Conservation (phyloP, 805 yeast genomes). For the Wickerhamiella vanderwaltii region DNA sequence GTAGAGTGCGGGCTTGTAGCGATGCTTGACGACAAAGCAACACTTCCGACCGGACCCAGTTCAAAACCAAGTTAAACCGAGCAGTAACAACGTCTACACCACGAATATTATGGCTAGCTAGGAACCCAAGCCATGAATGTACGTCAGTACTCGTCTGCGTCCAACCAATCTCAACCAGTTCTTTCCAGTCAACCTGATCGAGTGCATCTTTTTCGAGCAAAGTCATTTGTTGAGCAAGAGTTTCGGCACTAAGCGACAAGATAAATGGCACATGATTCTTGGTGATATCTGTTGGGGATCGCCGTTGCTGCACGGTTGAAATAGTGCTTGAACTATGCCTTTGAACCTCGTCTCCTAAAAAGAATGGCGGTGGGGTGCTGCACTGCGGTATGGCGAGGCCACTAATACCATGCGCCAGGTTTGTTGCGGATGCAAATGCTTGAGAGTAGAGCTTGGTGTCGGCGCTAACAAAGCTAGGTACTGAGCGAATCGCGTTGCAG, state of each 20-base stretch:
- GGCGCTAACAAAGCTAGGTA: conserved; percentile 10
- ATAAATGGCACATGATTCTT: conserved; percentile 66
- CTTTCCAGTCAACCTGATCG: conserved; percentile 85
- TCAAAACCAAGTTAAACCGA: conserved; percentile 76
- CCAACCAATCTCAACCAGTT: conserved; percentile 67
- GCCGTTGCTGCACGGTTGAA: not conserved
- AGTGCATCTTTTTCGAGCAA: conserved; percentile 74
- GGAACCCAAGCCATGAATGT: conserved; percentile 71
- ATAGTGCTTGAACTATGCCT: not conserved
- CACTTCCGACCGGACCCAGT: conserved; percentile 87
- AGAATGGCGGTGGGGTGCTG: conserved; percentile 8
- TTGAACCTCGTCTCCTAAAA: conserved; percentile 1
- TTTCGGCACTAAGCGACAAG: conserved; percentile 52
- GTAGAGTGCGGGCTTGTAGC: conserved; percentile 57
- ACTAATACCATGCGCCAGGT: conserved; percentile 5
- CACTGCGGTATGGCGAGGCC: conserved; percentile 10
- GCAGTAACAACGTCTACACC: conserved; percentile 76
- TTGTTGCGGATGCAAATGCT: conserved; percentile 14
- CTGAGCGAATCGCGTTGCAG: conserved; percentile 9
- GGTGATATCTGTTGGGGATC: conserved; percentile 6
- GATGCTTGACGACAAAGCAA: conserved; percentile 49
- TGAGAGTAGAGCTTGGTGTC: conserved; percentile 13
- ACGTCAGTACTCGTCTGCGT: conserved; percentile 51
- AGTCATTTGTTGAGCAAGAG: conserved; percentile 72
- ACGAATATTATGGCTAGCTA: conserved; percentile 43